Percentiles rank a stretch among this genome's conserved stretches.
Evolutionary conservation across 2,329 filamentous ascomycete genomes (phyloP).

Genomic region (Hymenoscyphus scutula): DNA sequence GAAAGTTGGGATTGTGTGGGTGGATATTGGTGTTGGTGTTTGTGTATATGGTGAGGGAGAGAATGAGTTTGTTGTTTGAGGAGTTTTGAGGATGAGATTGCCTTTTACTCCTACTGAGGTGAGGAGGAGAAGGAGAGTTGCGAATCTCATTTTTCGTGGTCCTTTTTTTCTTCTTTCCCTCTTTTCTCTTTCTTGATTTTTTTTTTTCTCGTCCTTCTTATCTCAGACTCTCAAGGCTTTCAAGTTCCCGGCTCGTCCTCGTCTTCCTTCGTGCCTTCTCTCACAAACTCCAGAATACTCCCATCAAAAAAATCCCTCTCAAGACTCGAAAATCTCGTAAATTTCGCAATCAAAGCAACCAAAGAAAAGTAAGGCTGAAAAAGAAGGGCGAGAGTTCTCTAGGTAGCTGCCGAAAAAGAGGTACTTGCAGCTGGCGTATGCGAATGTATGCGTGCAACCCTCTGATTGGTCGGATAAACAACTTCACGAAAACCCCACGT

Average conservation of each 20-base stretch:
- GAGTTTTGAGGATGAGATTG: background rate
- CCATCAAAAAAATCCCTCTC: background rate
- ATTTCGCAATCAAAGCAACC: background rate
- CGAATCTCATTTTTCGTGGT: background rate
- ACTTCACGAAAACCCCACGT: background rate
- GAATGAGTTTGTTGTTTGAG: background rate
- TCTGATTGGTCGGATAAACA: constrained; percentile 9
- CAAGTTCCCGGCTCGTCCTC: background rate
- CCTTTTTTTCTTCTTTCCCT: background rate
- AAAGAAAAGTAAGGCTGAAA: background rate
- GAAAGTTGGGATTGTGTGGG: background rate
- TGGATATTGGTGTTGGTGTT: background rate
- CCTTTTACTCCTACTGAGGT: background rate
- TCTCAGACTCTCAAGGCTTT: background rate
- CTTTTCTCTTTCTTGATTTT: background rate
- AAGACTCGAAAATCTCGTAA: background rate
- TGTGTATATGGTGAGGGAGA: background rate
- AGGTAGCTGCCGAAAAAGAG: background rate
- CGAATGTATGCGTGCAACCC: constrained; percentile 1
- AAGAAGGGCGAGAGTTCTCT: background rate
- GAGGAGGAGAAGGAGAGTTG: background rate
- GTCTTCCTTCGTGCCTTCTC: background rate
- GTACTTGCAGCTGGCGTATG: background rate
- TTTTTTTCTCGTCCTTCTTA: background rate
- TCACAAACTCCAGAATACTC: background rate